Evolutionary conservation across 148 eudicot species (phyloP).

Genomic region (Arctostaphylos glauca): DNA sequence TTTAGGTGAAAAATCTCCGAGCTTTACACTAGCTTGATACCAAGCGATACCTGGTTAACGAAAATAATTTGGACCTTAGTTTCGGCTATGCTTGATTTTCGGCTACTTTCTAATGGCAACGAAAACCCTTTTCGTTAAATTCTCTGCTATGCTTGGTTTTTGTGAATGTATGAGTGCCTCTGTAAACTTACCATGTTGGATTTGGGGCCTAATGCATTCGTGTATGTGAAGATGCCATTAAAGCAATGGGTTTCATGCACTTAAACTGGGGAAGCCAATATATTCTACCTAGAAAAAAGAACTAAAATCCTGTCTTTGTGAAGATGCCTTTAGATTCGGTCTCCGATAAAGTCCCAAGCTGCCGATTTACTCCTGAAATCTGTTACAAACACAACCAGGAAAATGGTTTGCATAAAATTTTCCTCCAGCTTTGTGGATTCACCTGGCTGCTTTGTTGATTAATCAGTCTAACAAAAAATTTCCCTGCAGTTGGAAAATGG

Average conservation of each 20-base stretch:
- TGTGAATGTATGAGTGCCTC: too few species aligned
- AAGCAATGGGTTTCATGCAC: constrained; percentile 15
- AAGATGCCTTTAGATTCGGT: constrained; percentile 2
- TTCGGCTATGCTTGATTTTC: too few species aligned
- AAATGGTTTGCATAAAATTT: constrained; percentile 59
- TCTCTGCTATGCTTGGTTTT: too few species aligned
- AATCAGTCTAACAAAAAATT: constrained; percentile 43
- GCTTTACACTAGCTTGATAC: too few species aligned
- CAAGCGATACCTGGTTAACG: too few species aligned
- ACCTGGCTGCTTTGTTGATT: constrained; percentile 42
- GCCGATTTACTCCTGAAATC: constrained; percentile 14
- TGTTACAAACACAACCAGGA: constrained; percentile 63
- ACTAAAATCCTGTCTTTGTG: constrained; percentile 12
- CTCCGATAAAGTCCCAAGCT: background rate
- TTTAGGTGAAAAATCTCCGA: too few species aligned
- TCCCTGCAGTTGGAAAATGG: constrained; percentile 19
- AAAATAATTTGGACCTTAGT: too few species aligned
- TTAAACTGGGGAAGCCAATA: constrained; percentile 11
- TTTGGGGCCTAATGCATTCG: too few species aligned
- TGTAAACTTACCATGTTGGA: too few species aligned
- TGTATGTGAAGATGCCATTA: background rate
- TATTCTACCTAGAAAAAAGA: background rate
- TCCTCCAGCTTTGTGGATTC: constrained; percentile 49
- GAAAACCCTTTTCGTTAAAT: too few species aligned
- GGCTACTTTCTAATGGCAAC: too few species aligned